Evolutionary conservation across 768 basidiomycete genomes (phyloP), one percentile per base, ranked within the genome.

Genomic region (Sporobolomyces pararoseus): DNA sequence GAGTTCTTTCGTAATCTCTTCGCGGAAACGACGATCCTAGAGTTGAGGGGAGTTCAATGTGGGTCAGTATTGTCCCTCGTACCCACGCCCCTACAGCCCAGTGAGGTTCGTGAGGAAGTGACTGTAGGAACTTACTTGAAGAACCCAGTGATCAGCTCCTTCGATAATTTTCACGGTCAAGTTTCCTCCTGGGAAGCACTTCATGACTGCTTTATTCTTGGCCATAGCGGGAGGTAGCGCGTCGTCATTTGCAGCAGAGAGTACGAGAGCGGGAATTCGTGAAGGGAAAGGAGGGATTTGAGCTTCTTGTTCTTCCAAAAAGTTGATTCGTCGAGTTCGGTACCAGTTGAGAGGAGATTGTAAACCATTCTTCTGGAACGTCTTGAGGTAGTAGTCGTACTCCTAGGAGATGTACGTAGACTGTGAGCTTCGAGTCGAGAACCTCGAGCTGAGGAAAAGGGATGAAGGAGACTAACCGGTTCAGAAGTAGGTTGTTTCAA

Each of bases 261-360:
- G n/a, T 7, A 63, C 39, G 4, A 73, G 63, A 0, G 72, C 72
- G 5, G 72, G 72, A 53, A 73, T 67, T 34, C 64, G 35, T 1
- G 68, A 7, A 19, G 72, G 68, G 72, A 73, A 73, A 12, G 50
- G 50, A 1, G 60, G 39, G 16, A 60, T 29, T 27, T 39, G 32
- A 19, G 35, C 50, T 25, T 50, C 65, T 29, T 66, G 64, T 27
- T 73, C 72, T 6, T 73, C 57, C 19, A 17, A 6, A 25, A 39
- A 35, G 47, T 67, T 70, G 62, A 62, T 29, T 7, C 35, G 6
- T 34, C 72, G 68, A 4, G 65, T 73, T 16, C 55, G 52, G 65
- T 73, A 73, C 72, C 72, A 73, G 51, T 66, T 63, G n/a, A 73
- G 65, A 21, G 68, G 57, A 35, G 39, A 42, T 13, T 35, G 42